Conservation (phyloP, 179 eudicot species). For the Drosera spatulata region DNA sequence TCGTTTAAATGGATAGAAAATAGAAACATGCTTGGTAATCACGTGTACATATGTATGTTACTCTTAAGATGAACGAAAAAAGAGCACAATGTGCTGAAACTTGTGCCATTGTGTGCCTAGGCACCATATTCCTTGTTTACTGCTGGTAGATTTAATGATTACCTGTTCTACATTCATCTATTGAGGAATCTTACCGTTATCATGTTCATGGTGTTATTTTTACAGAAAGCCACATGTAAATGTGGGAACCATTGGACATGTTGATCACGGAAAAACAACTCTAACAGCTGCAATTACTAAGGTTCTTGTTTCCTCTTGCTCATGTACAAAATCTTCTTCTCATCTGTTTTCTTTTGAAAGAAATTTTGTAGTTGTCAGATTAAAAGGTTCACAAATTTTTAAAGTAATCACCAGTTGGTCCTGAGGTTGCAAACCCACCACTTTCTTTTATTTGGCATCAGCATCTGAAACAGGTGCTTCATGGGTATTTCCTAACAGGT, state of each 20-base stretch:
- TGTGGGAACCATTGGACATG: conserved; percentile 95
- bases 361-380: too few species aligned
- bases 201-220: neutral
- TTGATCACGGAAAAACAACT: conserved; percentile 98
- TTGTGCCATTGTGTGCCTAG: too few species aligned
- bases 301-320: conserved; percentile 26
- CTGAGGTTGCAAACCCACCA: neutral
- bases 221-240: conserved; percentile 94
- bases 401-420: too few species aligned
- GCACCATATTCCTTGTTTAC: too few species aligned
- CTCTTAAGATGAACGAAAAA: too few species aligned
- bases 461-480: too few species aligned
- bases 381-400: too few species aligned
- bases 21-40: too few species aligned
- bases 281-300: conserved; percentile 95
- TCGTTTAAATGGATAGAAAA: too few species aligned
- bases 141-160: too few species aligned
- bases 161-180: neutral
- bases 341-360: neutral
- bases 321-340: neutral
- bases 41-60: too few species aligned
- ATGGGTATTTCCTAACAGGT: conserved; percentile 32
- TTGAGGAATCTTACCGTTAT: neutral
- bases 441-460: neutral
- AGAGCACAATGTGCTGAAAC: too few species aligned